Conservation (phyloP, 2,329 filamentous ascomycete species). For the Mariannaea elegans region DNA sequence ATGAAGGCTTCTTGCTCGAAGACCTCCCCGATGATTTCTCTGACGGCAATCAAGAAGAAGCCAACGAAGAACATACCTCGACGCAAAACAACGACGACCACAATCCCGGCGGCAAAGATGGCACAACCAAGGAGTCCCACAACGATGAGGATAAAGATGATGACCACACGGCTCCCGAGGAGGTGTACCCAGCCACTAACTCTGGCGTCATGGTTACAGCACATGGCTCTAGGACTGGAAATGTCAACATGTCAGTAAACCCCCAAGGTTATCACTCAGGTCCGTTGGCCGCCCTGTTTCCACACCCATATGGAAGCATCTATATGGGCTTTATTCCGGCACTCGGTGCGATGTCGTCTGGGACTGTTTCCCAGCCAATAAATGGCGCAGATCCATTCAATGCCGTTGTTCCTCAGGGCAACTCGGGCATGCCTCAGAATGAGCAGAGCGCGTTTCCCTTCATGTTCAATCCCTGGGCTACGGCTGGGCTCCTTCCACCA, state of each 20-base stretch:
- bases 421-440: not conserved
- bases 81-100: not conserved
- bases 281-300: not conserved
- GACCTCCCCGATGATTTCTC: conserved; percentile 41
- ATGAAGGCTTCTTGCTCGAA: conserved; percentile 46
- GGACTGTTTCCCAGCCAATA: not conserved
- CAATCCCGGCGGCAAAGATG: conserved; percentile 7
- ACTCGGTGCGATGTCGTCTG: not conserved
- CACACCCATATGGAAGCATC: conserved; percentile 11
- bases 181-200: not conserved
- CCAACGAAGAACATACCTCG: conserved; percentile 22
- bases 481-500: conserved; percentile 20
- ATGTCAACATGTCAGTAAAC: not conserved
- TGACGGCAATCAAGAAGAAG: conserved; percentile 25
- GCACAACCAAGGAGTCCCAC: not conserved
- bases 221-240: not conserved
- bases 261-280: not conserved
- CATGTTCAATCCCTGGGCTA: conserved; percentile 18
- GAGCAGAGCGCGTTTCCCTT: not conserved
- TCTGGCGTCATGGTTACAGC: conserved; percentile 20
- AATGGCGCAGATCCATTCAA: not conserved
- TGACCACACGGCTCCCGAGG: conserved; percentile 9
- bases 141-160: conserved; percentile 1
- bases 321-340: conserved; percentile 19
- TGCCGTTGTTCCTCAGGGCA: not conserved